Conservation (phyloP, 1,284 basidiomycete species). For the Leccinum subspadiceum region DNA sequence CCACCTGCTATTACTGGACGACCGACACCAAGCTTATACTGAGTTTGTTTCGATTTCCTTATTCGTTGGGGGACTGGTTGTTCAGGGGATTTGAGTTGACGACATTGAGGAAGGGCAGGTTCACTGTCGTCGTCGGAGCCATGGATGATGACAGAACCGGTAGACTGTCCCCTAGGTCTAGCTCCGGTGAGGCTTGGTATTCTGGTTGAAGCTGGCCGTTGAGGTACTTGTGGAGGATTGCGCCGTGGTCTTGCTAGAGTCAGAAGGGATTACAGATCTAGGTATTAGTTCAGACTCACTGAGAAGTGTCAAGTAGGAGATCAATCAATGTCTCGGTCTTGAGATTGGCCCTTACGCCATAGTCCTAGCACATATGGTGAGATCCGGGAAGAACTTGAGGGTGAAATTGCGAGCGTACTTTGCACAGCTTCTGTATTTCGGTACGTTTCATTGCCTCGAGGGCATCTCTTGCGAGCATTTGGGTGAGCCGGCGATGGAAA, state of each 20-base stretch:
- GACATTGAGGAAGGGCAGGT: conserved; percentile 19
- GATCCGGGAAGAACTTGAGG: conserved; percentile 15
- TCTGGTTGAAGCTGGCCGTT: conserved; percentile 45
- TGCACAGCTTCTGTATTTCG: conserved; percentile 76
- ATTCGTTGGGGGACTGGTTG: conserved; percentile 40
- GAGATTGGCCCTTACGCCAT: conserved; percentile 75
- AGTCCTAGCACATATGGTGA: conserved; percentile 49
- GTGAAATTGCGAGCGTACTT: conserved; percentile 42
- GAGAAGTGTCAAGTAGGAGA: conserved; percentile 56
- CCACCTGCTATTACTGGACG: conserved; percentile 63
- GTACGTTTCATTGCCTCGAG: conserved; percentile 64
- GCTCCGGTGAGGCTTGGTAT: conserved; percentile 36
- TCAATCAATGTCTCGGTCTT: conserved; percentile 76
- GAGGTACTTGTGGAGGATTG: conserved; percentile 31
- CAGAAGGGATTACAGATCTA: conserved; percentile 7
- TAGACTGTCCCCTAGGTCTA: conserved; percentile 39
- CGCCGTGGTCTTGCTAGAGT: conserved; percentile 26
- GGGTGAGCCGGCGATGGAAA: conserved; percentile 13
- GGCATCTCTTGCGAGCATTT: conserved; percentile 51
- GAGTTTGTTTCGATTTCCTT: conserved; percentile 68
- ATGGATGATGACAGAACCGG: conserved; percentile 48
- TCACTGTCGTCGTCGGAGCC: conserved; percentile 51
- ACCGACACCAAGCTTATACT: conserved; percentile 69
- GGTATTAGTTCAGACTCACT: conserved; percentile 33
- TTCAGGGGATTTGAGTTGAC: conserved; percentile 24